Base-by-base conservation (phyloP, 352 stramenopile species). In the Pythium grandisporangium region DNA sequence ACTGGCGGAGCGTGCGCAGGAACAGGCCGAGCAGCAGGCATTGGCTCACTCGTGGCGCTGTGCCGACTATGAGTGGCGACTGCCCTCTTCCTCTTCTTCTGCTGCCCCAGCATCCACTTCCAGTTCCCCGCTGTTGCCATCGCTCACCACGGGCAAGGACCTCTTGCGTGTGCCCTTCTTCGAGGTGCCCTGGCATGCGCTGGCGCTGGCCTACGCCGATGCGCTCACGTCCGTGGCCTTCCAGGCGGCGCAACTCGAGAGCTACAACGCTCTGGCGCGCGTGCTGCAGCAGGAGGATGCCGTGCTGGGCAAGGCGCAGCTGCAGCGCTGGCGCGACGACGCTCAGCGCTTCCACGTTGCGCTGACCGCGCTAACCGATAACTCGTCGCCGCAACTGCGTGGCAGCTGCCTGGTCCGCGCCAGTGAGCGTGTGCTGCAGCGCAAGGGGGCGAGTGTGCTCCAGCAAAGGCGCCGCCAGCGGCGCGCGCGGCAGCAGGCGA, bases 211-310 rank as follows among this genome's bases (percentile, higher is more conserved):
- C 5, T 88, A 85, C 57, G 63, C 63, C 19, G 42, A 68, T 7
- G 58, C 44, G 19, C 37, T 82, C 37, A 51, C 51, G 27, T 62
- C 47, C 3, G 42, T 79, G 6, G 55, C 53, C 4, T 65, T 76
- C 23, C 62, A 76, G n/a, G 51, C 55, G 23, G 68, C 74, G 16
- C 72, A 70, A 47, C 58, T 88, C 23, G 71, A 88, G 16, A 62
- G 66, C 43, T 88, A 63, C 51, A 88, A 88, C 29, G 39, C 60
- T 0, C 45, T 85, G 4, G 71, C 62, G 13, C 55, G 46, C 1
- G 55, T 73, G 11, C 37, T 88, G 20, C 71, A 82, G 55, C 63
- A 47, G 30, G 23, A 55, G 0, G 60, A 77, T 8, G 65, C 54
- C 1, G 48, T 72, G 2, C 36, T 82, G 39, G 66, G 66, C 55